Base-by-base conservation (phyloP, 1,284 basidiomycete species). In the Cutaneotrichosporon cutaneum region DNA sequence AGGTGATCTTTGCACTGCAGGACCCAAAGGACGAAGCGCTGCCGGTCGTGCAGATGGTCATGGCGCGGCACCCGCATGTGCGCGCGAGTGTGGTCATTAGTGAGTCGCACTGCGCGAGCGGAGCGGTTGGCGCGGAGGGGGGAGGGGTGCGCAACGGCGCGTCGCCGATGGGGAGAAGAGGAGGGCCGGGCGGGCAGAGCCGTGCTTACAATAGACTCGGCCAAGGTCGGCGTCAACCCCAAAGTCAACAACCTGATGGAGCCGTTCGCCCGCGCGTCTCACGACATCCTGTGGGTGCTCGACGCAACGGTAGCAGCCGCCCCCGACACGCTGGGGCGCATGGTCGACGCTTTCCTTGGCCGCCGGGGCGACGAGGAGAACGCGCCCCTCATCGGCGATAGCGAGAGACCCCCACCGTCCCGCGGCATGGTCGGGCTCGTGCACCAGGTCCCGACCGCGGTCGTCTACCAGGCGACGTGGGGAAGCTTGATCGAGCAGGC, bases 211-310 rank as follows among this genome's bases (percentile, higher is more conserved):
- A 4, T 53, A 81, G 81, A 82, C 62, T 77, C 81, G 54, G 76
- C 54, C 10, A 70, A 80, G 33, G 79, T 95, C 21, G 94, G 95
- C 2, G 88, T 94, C 44, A 99, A 99, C 73, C 96, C 96, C 1
- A 99, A 99, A 82, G 89, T 99, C 72, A 98, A 97, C 82, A 99
- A 99, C 75, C 87, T 99, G 44, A 85, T 95, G 64, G 86, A 87
- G 42, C 85, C 94, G 4, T 97, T 95, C 76, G 82, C 82, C 44
- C 82, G 86, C 71, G 94, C 95, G 0, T 80, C 84, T 59, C 83
- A 95, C 76, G 94, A 99, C 74, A 90, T 98, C 54, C 81, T 99
- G 53, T 99, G 95, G 95, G 90, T 99, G 13, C 83, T 99, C 55
- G 96, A 99, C 78, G 95, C 94, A 22, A 96, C 96, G 68, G 86